A percentile compares a stretch with the other conserved stretches of the same genome.
Evolutionary conservation across 2,329 filamentous ascomycete genomes (phyloP).

Genomic region (Aureobasidium mangrovei): DNA sequence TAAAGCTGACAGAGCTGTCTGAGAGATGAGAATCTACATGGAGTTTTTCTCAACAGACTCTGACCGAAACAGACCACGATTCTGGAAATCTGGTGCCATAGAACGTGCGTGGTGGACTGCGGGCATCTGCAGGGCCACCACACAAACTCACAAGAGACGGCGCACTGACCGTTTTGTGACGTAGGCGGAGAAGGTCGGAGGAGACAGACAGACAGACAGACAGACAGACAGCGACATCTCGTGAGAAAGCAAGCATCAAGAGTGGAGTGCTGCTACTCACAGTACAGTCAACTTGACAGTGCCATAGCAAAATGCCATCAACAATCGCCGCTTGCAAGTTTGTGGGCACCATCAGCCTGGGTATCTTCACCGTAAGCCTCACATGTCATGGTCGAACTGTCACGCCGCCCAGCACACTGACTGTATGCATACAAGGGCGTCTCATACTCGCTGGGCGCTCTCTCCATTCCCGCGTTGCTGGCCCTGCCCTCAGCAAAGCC

Average conservation of each 20-base stretch:
- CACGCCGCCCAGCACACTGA: not conserved
- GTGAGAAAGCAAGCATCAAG: not conserved
- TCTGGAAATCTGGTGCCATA: no score
- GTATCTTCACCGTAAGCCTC: slow-evolving; percentile 69
- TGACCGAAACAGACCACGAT: no score
- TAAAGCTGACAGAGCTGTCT: no score
- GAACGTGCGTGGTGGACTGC: no score
- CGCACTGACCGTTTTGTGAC: no score
- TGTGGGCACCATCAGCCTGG: slow-evolving; percentile 81
- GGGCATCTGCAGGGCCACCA: no score
- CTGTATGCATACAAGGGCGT: slow-evolving; percentile 49
- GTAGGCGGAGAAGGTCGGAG: no score
- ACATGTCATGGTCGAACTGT: not conserved
- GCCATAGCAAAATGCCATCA: slow-evolving; percentile 22
- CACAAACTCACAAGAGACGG: no score
- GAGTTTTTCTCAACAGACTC: no score
- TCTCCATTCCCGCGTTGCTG: slow-evolving; percentile 73
- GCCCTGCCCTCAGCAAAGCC: slow-evolving; percentile 66
- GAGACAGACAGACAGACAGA: no score
- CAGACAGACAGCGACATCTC: not conserved
- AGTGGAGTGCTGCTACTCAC: no score
- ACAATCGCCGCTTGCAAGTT: slow-evolving; percentile 79
- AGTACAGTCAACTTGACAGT: not conserved
- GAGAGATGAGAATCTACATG: no score
- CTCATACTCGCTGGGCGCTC: slow-evolving; percentile 71